These are phyloP conservation scores for Apophysomyces elegans DNA, from an alignment of 371 early-diverging fungal species.

Conservation along the genomic window DNA sequence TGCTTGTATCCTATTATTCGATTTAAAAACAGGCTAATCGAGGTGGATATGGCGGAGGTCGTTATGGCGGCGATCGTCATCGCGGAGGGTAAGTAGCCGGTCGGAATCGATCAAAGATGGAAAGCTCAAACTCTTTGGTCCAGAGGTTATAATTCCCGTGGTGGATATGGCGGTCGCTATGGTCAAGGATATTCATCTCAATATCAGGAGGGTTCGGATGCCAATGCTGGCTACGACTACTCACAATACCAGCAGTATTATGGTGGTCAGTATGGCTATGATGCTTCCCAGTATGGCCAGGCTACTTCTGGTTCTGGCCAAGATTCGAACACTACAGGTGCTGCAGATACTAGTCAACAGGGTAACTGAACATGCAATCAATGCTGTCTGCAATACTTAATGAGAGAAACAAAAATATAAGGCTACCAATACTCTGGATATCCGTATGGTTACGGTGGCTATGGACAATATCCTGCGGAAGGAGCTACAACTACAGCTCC, in stretches of 20 bases:
- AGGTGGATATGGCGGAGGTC: slow-evolving; percentile 33
- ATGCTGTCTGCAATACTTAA: neutral
- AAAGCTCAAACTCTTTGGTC: neutral
- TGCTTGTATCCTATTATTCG: slow-evolving; percentile 3
- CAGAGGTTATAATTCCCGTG: slow-evolving; percentile 7
- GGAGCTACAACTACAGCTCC: slow-evolving; percentile 12
- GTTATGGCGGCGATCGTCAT: slow-evolving; percentile 38
- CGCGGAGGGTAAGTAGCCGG: slow-evolving; percentile 25
- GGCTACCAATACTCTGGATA: slow-evolving; percentile 33
- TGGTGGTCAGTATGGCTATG: slow-evolving; percentile 42
- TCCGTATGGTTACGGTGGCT: slow-evolving; percentile 31
- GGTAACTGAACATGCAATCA: neutral
- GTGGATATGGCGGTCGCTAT: slow-evolving; percentile 17
- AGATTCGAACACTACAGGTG: slow-evolving; percentile 2
- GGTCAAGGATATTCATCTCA: slow-evolving; percentile 19
- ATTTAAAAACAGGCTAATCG: slow-evolving; percentile 31
- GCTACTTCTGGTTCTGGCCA: slow-evolving; percentile 14
- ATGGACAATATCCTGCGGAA: slow-evolving; percentile 29
- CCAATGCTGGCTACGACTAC: slow-evolving; percentile 33
- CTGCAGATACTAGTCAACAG: slow-evolving; percentile 7
- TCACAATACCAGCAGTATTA: slow-evolving; percentile 51
- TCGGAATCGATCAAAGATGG: neutral
- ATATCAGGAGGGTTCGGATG: slow-evolving; percentile 20
- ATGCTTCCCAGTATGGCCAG: slow-evolving; percentile 20
- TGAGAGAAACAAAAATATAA: slow-evolving; percentile 20